Evolutionary conservation across 306 rosid species (phyloP).

Genomic region (Prunus mume): DNA sequence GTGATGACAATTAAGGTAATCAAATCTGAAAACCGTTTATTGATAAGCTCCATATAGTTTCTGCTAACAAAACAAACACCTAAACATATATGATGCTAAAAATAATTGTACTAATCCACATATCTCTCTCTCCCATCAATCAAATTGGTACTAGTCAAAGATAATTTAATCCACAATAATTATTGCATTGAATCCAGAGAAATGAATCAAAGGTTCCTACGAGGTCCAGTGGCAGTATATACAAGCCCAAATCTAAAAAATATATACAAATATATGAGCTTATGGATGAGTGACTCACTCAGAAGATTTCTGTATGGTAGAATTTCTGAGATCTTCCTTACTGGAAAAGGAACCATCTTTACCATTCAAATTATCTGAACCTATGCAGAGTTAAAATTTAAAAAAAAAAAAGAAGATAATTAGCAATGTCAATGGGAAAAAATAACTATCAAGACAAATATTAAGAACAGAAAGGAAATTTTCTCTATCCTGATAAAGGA

Average conservation of each 20-base stretch:
- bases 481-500: neutral
- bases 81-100: too few relatives aligned
- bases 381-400: conserved; percentile 25
- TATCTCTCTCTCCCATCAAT: too few relatives aligned
- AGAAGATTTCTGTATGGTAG: conserved; percentile 35
- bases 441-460: neutral
- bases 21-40: neutral
- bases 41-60: neutral
- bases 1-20: neutral
- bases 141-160: too few relatives aligned
- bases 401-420: conserved; percentile 17
- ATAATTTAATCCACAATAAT: neutral
- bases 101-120: too few relatives aligned
- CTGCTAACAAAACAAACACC: neutral
- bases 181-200: neutral
- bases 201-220: too few relatives aligned
- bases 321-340: conserved; percentile 32
- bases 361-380: conserved; percentile 32
- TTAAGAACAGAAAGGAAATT: neutral
- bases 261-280: neutral
- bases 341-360: conserved; percentile 33
- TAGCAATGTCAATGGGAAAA: conserved; percentile 16
- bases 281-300: conserved; percentile 36
- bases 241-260: neutral
- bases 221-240: neutral